Evolutionary conservation across 2,329 filamentous ascomycete species (phyloP).

Genomic region (Endoconidiophora laricicola): DNA sequence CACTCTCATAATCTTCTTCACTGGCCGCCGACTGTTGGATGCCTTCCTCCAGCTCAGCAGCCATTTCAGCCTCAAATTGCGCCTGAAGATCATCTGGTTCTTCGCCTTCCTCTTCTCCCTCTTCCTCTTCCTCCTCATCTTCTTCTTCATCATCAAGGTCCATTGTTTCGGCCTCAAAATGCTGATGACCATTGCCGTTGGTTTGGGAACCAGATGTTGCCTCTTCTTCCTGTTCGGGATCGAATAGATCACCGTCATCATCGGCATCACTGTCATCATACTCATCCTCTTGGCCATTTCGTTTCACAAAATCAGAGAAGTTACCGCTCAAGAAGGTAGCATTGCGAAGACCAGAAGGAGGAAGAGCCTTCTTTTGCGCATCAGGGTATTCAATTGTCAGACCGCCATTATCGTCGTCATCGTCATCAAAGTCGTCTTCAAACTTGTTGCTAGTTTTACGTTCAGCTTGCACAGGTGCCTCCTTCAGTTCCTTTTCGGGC

Average conservation of each 20-base stretch:
- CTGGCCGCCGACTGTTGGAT: constrained; percentile 22
- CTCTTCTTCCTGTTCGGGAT: constrained; percentile 22
- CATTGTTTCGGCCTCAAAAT: constrained; percentile 7
- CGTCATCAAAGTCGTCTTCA: constrained; percentile 34
- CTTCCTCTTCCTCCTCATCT: constrained; percentile 13
- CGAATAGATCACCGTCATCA: constrained; percentile 17
- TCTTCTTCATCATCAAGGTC: constrained; percentile 16
- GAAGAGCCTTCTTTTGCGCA: constrained; percentile 22
- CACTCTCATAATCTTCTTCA: constrained; percentile 40
- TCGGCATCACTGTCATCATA: constrained; percentile 27
- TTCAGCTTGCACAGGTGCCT: too few relatives aligned
- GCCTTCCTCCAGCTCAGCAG: constrained; percentile 39
- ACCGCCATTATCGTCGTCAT: constrained; percentile 39
- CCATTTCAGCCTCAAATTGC: constrained; percentile 35
- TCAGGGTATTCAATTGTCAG: constrained; percentile 45
- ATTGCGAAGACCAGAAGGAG: constrained; percentile 22
- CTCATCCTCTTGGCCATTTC: constrained; percentile 22
- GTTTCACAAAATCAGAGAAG: constrained; percentile 36
- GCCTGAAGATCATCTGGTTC: constrained; percentile 14
- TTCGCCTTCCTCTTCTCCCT: constrained; percentile 13
- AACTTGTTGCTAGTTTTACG: constrained; percentile 3
- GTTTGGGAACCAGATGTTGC: constrained; percentile 27
- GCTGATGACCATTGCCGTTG: constrained; percentile 17
- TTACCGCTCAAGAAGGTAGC: constrained; percentile 22
- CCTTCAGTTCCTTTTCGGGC: constrained; percentile 1